Conservation (phyloP, 169 alveolate species). For the Cyclospora cayetanensis region DNA sequence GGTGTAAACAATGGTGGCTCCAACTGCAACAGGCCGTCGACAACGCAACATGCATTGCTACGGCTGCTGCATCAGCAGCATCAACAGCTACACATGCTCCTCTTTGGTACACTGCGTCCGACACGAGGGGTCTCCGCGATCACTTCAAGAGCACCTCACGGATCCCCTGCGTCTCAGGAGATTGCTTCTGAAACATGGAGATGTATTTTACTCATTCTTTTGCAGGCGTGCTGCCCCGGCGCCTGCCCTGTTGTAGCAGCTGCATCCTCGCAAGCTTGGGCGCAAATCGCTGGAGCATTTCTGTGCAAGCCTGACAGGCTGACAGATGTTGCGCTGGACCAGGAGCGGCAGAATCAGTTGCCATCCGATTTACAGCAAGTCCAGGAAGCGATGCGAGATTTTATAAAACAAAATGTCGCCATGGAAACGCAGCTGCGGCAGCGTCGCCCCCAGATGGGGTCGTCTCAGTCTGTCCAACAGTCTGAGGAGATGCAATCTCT, state of each 20-base stretch:
- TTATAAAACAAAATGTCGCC: background rate
- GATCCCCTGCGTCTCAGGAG: constrained; percentile 14
- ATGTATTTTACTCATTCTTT: constrained; percentile 11
- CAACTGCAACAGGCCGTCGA: background rate
- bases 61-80: constrained; percentile 55
- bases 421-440: constrained; percentile 44
- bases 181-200: constrained; percentile 20
- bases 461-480: background rate
- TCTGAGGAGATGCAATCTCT: constrained; percentile 19
- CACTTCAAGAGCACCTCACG: constrained; percentile 25
- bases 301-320: constrained; percentile 14
- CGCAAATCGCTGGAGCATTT: constrained; percentile 27
- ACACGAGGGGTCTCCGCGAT: constrained; percentile 20
- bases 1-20: background rate
- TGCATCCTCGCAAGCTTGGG: constrained; percentile 52
- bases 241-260: constrained; percentile 27
- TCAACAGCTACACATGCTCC: constrained; percentile 28
- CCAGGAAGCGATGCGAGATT: constrained; percentile 49
- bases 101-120: background rate
- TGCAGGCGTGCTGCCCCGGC: constrained; percentile 23
- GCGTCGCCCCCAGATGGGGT: constrained; percentile 1
- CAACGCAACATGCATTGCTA: constrained; percentile 22
- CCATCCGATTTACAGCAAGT: constrained; percentile 36
- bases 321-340: background rate
- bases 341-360: constrained; percentile 17